Percentiles rank a stretch among this genome's conserved stretches.
Evolutionary conservation across 1,284 basidiomycete genomes (phyloP).

Genomic region (Thelephora terrestris): DNA sequence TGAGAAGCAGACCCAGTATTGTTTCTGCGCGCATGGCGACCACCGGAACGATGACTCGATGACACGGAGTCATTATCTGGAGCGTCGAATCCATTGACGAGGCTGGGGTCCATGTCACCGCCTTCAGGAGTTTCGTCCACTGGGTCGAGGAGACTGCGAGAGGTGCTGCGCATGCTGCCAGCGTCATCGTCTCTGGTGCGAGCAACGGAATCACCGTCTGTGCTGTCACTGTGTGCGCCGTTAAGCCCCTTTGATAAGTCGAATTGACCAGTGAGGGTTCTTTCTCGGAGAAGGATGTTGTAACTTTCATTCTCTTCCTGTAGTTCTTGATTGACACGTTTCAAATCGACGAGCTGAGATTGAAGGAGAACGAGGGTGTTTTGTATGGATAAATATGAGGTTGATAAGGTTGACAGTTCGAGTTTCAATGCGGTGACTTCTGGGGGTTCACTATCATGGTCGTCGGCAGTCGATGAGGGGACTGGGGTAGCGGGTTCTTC

Average conservation of each 20-base stretch:
- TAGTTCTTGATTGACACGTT: conserved; percentile 70
- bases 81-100: conserved; percentile 15
- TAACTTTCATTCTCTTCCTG: conserved; percentile 95
- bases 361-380: conserved; percentile 68
- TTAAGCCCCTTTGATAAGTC: conserved; percentile 63
- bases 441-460: conserved; percentile 63
- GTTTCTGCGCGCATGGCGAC: conserved; percentile 33
- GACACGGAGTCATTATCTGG: conserved; percentile 19
- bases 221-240: conserved; percentile 29
- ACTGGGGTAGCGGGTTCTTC: conserved; percentile 20
- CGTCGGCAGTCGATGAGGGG: conserved; percentile 25
- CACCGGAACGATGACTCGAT: conserved; percentile 31
- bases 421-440: conserved; percentile 74
- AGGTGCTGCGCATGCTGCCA: conserved; percentile 46
- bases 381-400: conserved; percentile 69
- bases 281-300: conserved; percentile 83
- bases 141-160: conserved; percentile 37
- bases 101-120: conserved; percentile 22
- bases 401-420: conserved; percentile 72
- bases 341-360: conserved; percentile 65
- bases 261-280: conserved; percentile 80
- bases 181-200: conserved; percentile 32
- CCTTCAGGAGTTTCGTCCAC: conserved; percentile 22
- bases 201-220: conserved; percentile 37
- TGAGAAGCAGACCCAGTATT: conserved; percentile 36